phyloP scores from a whole-genome alignment of 2,329 filamentous ascomycete genomes.

The Aspergillus pseudoterreus region DNA sequence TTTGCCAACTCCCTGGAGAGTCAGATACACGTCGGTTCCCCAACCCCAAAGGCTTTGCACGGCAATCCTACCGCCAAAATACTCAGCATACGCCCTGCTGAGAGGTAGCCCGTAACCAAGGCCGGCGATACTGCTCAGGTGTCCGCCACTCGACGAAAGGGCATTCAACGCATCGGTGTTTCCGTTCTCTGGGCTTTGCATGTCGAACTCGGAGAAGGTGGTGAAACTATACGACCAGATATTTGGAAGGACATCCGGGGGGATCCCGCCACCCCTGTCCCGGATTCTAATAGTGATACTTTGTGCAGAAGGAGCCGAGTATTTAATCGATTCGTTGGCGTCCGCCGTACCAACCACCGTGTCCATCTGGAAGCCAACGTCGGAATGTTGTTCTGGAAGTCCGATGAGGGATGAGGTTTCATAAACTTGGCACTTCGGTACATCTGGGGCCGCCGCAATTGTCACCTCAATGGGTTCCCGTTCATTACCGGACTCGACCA shows the following conservation, averaged over 20 bases:
- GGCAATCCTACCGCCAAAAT: slow-evolving; percentile 91
- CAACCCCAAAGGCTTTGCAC: slow-evolving; percentile 96
- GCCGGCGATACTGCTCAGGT: slow-evolving; percentile 81
- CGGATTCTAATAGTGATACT: slow-evolving; percentile 94
- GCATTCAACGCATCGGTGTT: slow-evolving; percentile 68
- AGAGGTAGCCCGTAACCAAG: slow-evolving; percentile 89
- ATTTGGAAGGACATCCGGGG: slow-evolving; percentile 74
- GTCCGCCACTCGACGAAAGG: slow-evolving; percentile 67
- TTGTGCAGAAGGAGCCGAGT: slow-evolving; percentile 52
- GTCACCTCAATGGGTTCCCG: slow-evolving; percentile 85
- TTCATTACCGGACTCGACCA: slow-evolving; percentile 76
- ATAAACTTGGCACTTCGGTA: slow-evolving; percentile 36
- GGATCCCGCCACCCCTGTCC: slow-evolving; percentile 91
- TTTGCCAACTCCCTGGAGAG: slow-evolving; percentile 57
- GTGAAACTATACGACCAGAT: slow-evolving; percentile 99
- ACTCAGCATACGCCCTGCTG: slow-evolving; percentile 91
- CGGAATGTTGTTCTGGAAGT: slow-evolving; percentile 16
- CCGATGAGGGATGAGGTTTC: slow-evolving; percentile 28
- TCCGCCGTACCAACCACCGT: slow-evolving; percentile 25
- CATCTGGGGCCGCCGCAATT: slow-evolving; percentile 68
- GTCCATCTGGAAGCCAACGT: slow-evolving; percentile 30
- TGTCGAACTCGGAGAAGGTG: slow-evolving; percentile 73
- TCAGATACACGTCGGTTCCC: slow-evolving; percentile 70
- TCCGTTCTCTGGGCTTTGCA: slow-evolving; percentile 46
- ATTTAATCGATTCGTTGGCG: slow-evolving; percentile 30